phyloP scores from a whole-genome alignment of 2,329 filamentous ascomycete genomes.

The Elsinoe ampelina region DNA sequence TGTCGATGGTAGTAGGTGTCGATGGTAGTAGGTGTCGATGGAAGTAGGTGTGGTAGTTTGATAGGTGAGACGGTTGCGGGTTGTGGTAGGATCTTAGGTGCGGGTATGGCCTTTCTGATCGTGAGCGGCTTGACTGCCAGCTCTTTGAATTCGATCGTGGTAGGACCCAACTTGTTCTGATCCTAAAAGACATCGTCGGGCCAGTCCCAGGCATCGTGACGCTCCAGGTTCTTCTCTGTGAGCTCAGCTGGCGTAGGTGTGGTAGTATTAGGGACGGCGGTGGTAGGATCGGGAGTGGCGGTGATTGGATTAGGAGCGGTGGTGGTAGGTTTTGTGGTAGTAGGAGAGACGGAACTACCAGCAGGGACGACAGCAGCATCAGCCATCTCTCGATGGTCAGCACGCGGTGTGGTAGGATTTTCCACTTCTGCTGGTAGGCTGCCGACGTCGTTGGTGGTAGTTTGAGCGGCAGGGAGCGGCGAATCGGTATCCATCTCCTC shows the following conservation, averaged over 20 bases:
- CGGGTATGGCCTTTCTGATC: background rate
- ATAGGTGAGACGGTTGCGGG: background rate
- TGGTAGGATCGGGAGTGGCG: no score
- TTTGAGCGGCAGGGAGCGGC: background rate
- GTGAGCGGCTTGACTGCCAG: background rate
- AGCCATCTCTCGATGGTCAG: background rate
- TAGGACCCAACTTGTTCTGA: background rate
- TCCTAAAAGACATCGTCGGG: constrained; percentile 28
- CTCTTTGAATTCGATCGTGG: background rate
- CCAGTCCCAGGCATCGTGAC: constrained; percentile 24
- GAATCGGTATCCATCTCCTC: background rate
- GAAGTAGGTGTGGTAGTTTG: background rate
- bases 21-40: background rate
- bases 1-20: no score
- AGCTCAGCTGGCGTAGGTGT: background rate
- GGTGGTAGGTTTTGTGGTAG: background rate
- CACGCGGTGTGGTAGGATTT: background rate
- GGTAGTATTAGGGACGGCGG: background rate
- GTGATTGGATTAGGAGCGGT: background rate
- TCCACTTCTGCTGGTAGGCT: no score
- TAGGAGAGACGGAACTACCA: background rate
- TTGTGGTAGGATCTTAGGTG: background rate
- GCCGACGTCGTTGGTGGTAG: background rate
- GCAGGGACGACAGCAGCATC: background rate
- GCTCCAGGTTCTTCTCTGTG: constrained; percentile 1